A percentile compares a stretch with the other conserved stretches of the same genome.
phyloP scores from a whole-genome alignment of 495 filamentous ascomycete genomes.

The Articulospora tetracladia region DNA sequence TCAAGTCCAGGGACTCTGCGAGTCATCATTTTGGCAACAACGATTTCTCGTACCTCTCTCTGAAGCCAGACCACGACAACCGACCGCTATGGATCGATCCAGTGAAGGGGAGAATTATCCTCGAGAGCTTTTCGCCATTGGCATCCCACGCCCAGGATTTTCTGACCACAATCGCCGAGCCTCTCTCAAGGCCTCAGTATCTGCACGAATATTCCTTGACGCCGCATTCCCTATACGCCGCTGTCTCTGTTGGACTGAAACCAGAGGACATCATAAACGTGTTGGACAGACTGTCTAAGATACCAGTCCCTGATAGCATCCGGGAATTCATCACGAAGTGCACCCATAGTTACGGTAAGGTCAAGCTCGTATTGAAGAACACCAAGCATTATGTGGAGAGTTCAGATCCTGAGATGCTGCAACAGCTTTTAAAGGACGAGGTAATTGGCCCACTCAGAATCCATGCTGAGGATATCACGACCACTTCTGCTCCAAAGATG shows the following conservation, averaged over 20 bases:
- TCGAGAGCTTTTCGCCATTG: constrained; percentile 92
- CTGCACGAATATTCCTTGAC: constrained; percentile 94
- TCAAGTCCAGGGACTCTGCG: constrained; percentile 36
- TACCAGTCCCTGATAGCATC: constrained; percentile 73
- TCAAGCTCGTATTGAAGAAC: constrained; percentile 90
- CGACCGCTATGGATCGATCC: constrained; percentile 94
- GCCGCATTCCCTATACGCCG: constrained; percentile 88
- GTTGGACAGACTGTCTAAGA: constrained; percentile 84
- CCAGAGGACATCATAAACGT: constrained; percentile 87
- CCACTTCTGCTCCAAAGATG: constrained; percentile 79
- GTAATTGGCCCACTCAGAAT: constrained; percentile 62
- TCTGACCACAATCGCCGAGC: constrained; percentile 92
- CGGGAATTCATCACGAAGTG: constrained; percentile 75
- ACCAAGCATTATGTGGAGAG: constrained; percentile 94
- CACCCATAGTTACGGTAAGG: constrained; percentile 89
- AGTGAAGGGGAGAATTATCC: constrained; percentile 73
- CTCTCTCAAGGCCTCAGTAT: constrained; percentile 78
- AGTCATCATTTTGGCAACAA: constrained; percentile 43
- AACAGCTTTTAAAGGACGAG: constrained; percentile 72
- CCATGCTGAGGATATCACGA: constrained; percentile 68
- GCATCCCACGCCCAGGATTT: constrained; percentile 88
- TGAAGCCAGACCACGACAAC: constrained; percentile 85
- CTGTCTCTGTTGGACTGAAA: constrained; percentile 84
- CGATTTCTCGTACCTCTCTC: constrained; percentile 74
- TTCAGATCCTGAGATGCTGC: constrained; percentile 77